Evolutionary conservation across 1,284 basidiomycete genomes (phyloP).

Genomic region (Cyathus pygmaeus): DNA sequence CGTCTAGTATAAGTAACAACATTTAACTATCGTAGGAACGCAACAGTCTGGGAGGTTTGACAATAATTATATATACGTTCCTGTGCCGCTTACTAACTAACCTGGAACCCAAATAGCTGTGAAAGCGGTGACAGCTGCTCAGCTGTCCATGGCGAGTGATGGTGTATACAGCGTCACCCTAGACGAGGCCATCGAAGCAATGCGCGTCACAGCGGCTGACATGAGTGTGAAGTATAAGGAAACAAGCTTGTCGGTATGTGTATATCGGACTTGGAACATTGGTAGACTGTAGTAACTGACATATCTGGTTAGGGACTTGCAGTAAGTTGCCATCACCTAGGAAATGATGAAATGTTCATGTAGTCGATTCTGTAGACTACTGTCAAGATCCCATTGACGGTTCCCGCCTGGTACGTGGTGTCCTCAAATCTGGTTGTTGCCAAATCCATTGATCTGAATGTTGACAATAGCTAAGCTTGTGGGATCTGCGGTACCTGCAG

Average conservation of each 20-base stretch:
- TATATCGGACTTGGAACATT: conserved; percentile 6
- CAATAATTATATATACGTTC: neutral
- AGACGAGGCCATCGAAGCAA: conserved; percentile 96
- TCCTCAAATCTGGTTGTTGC: too few relatives aligned
- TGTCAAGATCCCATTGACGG: conserved; percentile 79
- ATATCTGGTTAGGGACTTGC: conserved; percentile 65
- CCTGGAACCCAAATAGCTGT: conserved; percentile 61
- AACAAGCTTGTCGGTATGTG: conserved; percentile 85
- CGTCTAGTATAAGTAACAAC: neutral
- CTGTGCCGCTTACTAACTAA: neutral
- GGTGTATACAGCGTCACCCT: conserved; percentile 89
- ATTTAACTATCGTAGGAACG: conserved; percentile 64
- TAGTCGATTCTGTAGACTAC: conserved; percentile 60
- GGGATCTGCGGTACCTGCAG: neutral
- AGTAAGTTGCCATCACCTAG: conserved; percentile 48
- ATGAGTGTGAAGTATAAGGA: conserved; percentile 94
- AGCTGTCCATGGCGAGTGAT: conserved; percentile 91
- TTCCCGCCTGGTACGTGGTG: conserved; percentile 69
- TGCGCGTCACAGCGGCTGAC: conserved; percentile 89
- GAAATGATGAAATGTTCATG: conserved; percentile 1
- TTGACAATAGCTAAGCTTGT: too few relatives aligned
- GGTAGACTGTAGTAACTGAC: neutral
- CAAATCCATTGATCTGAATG: too few relatives aligned
- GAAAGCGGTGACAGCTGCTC: conserved; percentile 91
- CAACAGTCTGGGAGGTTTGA: conserved; percentile 83